Evolutionary conservation across 257 asterid species (phyloP).

Genomic region (Penstemon davidsonii): DNA sequence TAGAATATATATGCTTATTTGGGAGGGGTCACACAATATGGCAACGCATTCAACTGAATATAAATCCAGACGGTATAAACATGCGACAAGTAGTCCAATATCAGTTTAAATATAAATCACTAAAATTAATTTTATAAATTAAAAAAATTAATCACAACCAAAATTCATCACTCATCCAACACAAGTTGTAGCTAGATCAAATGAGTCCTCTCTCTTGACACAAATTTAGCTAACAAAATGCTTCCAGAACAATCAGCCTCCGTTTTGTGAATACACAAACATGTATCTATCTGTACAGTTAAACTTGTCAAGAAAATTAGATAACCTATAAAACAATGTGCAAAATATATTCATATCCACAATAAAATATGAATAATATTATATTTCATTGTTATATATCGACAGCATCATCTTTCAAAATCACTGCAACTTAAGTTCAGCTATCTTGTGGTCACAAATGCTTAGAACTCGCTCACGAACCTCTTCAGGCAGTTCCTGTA

Average conservation of each 20-base stretch:
- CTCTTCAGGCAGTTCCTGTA: conserved; percentile 62
- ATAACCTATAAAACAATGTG: conserved; percentile 26
- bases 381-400: neutral
- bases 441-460: conserved; percentile 47
- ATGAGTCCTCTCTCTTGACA: neutral
- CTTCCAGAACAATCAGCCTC: conserved; percentile 11
- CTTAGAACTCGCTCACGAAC: conserved; percentile 43
- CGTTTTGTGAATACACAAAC: conserved; percentile 16
- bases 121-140: neutral
- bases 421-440: conserved; percentile 32
- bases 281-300: conserved; percentile 38
- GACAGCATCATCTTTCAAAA: conserved; percentile 22
- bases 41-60: no score
- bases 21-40: no score
- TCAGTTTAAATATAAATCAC: neutral
- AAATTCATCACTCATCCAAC: conserved; percentile 29
- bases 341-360: conserved; percentile 13
- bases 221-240: conserved; percentile 23
- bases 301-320: conserved; percentile 12
- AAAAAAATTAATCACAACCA: conserved; percentile 19
- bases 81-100: no score
- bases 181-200: neutral
- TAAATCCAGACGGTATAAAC: no score
- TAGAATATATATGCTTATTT: no score
- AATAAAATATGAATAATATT: no score